A percentile compares a stretch with the other conserved stretches of the same genome.
These are phyloP conservation scores for Globisporangium nodosum DNA, from an alignment of 352 stramenopile genomes.

Conservation along the genomic window DNA sequence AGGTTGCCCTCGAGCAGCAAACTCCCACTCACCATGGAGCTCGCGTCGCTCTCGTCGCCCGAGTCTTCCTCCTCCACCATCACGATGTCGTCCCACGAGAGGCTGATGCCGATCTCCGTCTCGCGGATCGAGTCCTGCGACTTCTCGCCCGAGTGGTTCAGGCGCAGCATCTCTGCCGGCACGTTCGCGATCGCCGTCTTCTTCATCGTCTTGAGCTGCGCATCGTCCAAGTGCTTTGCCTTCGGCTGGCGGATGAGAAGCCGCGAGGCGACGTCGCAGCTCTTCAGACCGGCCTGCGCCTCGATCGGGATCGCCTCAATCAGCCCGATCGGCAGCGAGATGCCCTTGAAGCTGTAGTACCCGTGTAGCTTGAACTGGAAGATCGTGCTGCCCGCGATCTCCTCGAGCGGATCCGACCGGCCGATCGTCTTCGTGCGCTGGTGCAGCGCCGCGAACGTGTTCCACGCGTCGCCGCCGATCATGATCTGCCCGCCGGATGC, in stretches of 20 bases:
- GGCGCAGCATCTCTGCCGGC: slow-evolving; percentile 48
- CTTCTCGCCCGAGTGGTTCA: slow-evolving; percentile 54
- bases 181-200: slow-evolving; percentile 48
- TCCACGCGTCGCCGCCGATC: slow-evolving; percentile 79
- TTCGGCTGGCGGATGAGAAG: slow-evolving; percentile 41
- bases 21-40: slow-evolving; percentile 41
- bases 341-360: slow-evolving; percentile 85
- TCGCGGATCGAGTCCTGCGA: slow-evolving; percentile 80
- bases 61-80: slow-evolving; percentile 60
- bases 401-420: slow-evolving; percentile 39
- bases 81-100: slow-evolving; percentile 71
- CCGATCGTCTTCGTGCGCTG: slow-evolving; percentile 25
- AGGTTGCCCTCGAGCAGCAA: slow-evolving; percentile 43
- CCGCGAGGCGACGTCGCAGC: slow-evolving; percentile 25
- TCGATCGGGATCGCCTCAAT: slow-evolving; percentile 78
- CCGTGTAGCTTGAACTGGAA: slow-evolving; percentile 84
- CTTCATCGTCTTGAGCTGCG: slow-evolving; percentile 30
- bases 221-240: slow-evolving; percentile 59
- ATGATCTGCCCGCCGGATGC: slow-evolving; percentile 75
- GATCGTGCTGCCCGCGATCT: slow-evolving; percentile 41
- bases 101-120: slow-evolving; percentile 66
- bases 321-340: slow-evolving; percentile 71
- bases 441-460: slow-evolving; percentile 40
- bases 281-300: slow-evolving; percentile 40
- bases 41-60: slow-evolving; percentile 16